Percentiles rank a stretch among this genome's conserved stretches.
phyloP scores from a whole-genome alignment of 805 yeast genomes.

The Pichia scutulata region DNA sequence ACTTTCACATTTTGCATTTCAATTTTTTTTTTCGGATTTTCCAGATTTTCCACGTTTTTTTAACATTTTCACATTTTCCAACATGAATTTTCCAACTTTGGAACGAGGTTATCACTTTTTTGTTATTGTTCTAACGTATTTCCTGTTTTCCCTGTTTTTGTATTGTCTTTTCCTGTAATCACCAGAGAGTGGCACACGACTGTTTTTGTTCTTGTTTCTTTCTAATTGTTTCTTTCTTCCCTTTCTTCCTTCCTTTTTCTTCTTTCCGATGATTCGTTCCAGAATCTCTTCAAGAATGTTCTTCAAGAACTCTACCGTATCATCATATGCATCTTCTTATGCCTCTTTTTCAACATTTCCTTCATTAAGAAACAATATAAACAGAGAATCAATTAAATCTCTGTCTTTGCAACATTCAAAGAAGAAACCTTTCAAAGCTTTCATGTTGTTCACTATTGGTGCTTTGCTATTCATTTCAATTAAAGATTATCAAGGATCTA shows the following conservation, averaged over 20 bases:
- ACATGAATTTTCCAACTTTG: neutral
- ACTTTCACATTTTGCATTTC: neutral
- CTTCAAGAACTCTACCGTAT: neutral
- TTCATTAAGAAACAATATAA: neutral
- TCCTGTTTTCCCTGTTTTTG: neutral
- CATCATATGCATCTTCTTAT: neutral
- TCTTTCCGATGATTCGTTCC: neutral
- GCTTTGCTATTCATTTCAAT: constrained; percentile 9
- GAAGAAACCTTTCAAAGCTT: constrained; percentile 6
- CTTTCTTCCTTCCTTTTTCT: neutral
- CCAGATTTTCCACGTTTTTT: neutral
- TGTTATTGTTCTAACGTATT: neutral
- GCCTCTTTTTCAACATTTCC: neutral
- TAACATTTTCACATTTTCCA: neutral
- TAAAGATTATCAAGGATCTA: constrained; percentile 15
- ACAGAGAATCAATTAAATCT: neutral
- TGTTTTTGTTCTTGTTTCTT: neutral
- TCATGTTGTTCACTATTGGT: constrained; percentile 7
- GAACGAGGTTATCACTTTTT: neutral
- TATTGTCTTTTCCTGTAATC: neutral
- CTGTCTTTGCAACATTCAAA: neutral
- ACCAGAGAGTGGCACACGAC: neutral
- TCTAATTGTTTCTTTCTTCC: neutral
- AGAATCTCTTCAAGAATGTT: neutral
- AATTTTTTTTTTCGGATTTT: no score